Evolutionary conservation across 169 alveolate genomes (phyloP).

Genomic region (Eimeria sp.): DNA sequence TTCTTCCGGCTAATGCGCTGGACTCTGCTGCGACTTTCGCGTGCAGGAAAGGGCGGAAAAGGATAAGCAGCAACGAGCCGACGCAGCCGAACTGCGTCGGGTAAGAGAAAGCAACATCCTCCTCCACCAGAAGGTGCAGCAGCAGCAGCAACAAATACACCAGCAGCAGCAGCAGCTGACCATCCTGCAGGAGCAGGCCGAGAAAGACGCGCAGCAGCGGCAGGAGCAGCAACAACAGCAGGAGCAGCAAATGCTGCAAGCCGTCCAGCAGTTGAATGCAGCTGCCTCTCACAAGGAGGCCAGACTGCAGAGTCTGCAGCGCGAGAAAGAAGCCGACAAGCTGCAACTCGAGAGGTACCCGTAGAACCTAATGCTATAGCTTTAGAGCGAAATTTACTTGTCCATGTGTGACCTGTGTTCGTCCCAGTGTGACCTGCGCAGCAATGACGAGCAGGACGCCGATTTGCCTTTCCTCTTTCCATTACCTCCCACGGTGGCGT

Average conservation of each 20-base stretch:
- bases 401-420: neutral
- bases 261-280: slow-evolving; percentile 44
- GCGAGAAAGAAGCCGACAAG: slow-evolving; percentile 37
- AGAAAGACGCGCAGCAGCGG: slow-evolving; percentile 29
- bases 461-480: neutral
- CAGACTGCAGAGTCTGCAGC: slow-evolving; percentile 41
- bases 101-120: slow-evolving; percentile 8
- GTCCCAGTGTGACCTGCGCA: neutral
- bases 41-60: slow-evolving; percentile 33
- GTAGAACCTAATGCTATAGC: neutral
- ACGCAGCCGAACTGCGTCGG: slow-evolving; percentile 37
- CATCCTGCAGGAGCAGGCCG: slow-evolving; percentile 41
- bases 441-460: neutral
- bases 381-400: neutral
- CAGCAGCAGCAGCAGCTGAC: slow-evolving; percentile 21
- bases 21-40: neutral
- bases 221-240: slow-evolving; percentile 58
- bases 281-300: slow-evolving; percentile 58
- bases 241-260: slow-evolving; percentile 58
- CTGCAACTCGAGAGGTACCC: slow-evolving; percentile 60
- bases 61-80: neutral
- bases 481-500: neutral
- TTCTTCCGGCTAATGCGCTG: neutral
- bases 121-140: slow-evolving; percentile 27
- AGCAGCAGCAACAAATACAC: slow-evolving; percentile 34